Base-by-base conservation (phyloP, 2,329 filamentous ascomycete genomes). In the Calcarisporium arbuscula region DNA sequence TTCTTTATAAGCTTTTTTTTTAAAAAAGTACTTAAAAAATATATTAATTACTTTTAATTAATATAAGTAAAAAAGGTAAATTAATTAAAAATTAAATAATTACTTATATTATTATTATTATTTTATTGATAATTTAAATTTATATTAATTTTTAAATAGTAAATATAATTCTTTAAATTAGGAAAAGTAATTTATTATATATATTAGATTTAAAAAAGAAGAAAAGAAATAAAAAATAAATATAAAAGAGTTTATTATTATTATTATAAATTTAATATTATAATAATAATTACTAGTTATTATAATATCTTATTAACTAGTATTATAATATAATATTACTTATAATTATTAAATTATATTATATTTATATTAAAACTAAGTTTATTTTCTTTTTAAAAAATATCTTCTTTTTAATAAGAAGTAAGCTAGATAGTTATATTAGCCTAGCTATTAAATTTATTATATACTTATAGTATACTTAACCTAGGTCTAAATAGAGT, bases 51-150 rank as follows among this genome's bases (percentile, higher is more conserved):
- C 23, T 5, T 8, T 28, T 28, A 17, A 25, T 25, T 36, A 36
- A 37, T 16, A 15, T 22, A 28, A 36, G 29, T 2, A 30, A 31
- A 27, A 30, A 30, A 34, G 10, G 10, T 26, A 16, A 35, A 31
- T 30, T 22, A 20, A 23, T 28, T 15, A 30, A 25, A 28, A 28
- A 23, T 23, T 38, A 27, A 23, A 34, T 19, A 11, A 22, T 34
- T 30, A 12, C 18, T 32, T 26, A 33, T 20, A 34, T 29, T 28
- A 20, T 20, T 31, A 37, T 20, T 37, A 21, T 26, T 17, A 30
- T 22, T 12, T 34, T 31, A 19, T 31, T 20, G n/a, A 19, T 30
- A 14, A 8, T 14, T 6, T 30, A 30, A 30, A 30, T 30, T 12
- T 8, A 17, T 14, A 16, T 17, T 30, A 23, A n/a, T 28, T n/a